Evolutionary conservation across 179 eudicot genomes (phyloP).

Genomic region (Corrigiola litoralis): DNA sequence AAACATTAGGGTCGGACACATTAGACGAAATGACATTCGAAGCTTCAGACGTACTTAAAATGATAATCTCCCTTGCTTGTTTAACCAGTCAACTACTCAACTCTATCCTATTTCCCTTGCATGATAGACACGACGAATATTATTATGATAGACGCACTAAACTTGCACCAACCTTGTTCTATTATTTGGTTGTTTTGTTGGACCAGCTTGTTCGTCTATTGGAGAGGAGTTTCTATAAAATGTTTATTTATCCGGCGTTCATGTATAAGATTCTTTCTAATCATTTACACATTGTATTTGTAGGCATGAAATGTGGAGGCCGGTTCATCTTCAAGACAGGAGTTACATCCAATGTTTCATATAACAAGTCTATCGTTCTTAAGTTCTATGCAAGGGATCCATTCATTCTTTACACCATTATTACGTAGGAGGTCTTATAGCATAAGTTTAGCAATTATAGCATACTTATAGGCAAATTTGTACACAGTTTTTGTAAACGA

Average conservation of each 20-base stretch:
- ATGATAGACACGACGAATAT: no score
- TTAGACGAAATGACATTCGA: neutral
- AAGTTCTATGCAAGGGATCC: no score
- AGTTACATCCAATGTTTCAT: no score
- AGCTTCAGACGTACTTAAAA: slow-evolving; percentile 16
- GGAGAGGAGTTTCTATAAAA: neutral
- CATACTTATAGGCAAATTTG: no score
- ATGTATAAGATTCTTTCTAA: slow-evolving; percentile 6
- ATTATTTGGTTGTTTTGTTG: neutral
- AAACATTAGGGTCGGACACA: neutral
- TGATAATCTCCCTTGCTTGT: slow-evolving; percentile 18
- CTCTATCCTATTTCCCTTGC: neutral
- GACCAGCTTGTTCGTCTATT: neutral
- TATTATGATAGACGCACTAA: neutral
- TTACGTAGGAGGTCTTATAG: no score
- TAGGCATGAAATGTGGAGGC: neutral
- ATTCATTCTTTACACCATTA: no score
- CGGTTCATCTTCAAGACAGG: neutral
- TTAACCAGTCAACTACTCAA: slow-evolving; percentile 6
- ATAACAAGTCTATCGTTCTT: no score
- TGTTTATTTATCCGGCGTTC: neutral
- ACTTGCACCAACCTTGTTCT: neutral
- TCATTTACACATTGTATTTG: neutral
- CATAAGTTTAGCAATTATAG: no score
- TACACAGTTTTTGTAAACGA: no score